Base-by-base conservation (phyloP, 306 rosid genomes). In the Cyamopsis tetragonoloba region DNA sequence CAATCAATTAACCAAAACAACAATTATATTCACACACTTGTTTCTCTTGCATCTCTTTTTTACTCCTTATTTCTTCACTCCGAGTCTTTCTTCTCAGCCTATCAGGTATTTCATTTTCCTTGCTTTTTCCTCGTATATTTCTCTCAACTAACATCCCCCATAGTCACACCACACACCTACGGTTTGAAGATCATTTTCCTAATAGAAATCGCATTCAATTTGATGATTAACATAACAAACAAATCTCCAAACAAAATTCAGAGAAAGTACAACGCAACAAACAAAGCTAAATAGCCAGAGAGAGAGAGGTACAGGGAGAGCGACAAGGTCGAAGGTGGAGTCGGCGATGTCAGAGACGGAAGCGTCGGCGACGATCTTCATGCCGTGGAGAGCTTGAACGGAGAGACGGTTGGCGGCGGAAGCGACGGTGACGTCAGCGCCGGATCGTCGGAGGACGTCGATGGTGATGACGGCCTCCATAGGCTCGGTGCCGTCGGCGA, bases 401-500 rank as follows among this genome's bases (percentile, higher is more conserved):
- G 80, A 71, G 9, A 83, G 91, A 60, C 64, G 85, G 28, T 82
- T 73, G 50, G 81, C 81, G 59, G 86, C 87, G 26, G 98, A 87
- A 10, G 95, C 96, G 10, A 86, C 88, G n/a, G 84, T 88, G 68
- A 93, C 98, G 43, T 84, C 87, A 17, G 98, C 98, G 18, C 98
- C 98, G 17, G 93, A 81, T 66, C 98, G 86, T 1, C 97, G 95
- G 67, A 93, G 87, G 17, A 93, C 96, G 73, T 93, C 96, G 70
- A 81, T 44, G 78, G 84, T 68, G 76, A 89, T 86, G 76, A 93
- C 86, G 2, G 98, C 97, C 66, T 93, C 98, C 75, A 89, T 86
- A 64, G 97, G 91, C 81, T 93, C 98, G 53, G 95, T 66, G 32
- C 97, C 96, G 23, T 84, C 83, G 3, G 98, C 98, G 78, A 93